Evolutionary conservation across 768 basidiomycete genomes (phyloP), one percentile per base, ranked within the genome.

Genomic region (Tremella fuciformis): DNA sequence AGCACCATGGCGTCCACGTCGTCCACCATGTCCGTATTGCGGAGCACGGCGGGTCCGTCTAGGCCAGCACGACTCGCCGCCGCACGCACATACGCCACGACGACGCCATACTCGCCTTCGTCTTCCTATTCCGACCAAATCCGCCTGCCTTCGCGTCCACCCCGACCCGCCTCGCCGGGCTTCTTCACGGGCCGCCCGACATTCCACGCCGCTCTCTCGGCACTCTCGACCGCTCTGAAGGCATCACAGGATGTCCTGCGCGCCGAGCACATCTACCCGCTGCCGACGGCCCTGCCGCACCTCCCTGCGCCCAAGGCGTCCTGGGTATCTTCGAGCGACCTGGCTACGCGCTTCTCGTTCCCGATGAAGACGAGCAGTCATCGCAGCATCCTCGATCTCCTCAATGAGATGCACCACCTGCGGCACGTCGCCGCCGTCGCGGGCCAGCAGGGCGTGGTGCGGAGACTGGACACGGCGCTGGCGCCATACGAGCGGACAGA

Each of bases 171-270:
- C 39, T 89, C 89, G 0, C 84, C 89, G 19, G 84, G 83, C 49
- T 93, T 91, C 79, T 96, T 89, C 80, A 90, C 91, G 16, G 86
- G 86, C 15, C 85, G 86, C 34, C 80, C 88, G 0, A 79, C 80
- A 21, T 92, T 85, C 79, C 85, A 85, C 74, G 88, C 92, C 76
- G 83, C 85, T 56, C 77, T 92, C 42, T 78, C 80, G 44, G 79
- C 82, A 42, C 83, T 94, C 16, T 84, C 91, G 69, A 78, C 78
- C 11, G 86, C 88, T 52, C 80, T 88, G 26, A 73, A 80, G 25
- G 78, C 81, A 42, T 79, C 85, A 2, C 84, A 84, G n/a, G 72
- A 75, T 2, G 82, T 83, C 1, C 83, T 94, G 21, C 83, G 83
- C 50, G 73, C 79, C 16, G 79, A 85, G 34, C 83, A 88, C 62